Percentiles rank a stretch among this genome's conserved stretches.
Conservation (phyloP, 129 eudicot genomes). For the Artemisia argyi region DNA sequence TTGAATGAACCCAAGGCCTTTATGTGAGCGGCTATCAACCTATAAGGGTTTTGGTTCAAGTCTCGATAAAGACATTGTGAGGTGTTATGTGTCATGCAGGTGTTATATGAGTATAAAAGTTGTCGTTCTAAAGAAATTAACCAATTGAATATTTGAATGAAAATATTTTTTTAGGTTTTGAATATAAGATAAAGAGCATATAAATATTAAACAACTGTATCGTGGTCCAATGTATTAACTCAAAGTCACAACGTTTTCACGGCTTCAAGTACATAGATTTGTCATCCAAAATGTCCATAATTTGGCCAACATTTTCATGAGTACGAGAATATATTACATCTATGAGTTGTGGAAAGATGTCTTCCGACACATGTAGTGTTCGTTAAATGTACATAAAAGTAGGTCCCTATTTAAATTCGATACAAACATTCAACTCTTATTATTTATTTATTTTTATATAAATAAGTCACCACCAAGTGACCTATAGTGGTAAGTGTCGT, state of each 20-base stretch:
- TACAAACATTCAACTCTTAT: not conserved
- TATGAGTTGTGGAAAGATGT: conserved; percentile 34
- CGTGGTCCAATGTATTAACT: conserved; percentile 25
- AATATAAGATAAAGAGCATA: too few relatives aligned
- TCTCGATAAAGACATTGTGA: too few relatives aligned
- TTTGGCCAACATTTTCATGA: conserved; percentile 32
- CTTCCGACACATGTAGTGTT: conserved; percentile 40
- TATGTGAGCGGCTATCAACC: too few relatives aligned
- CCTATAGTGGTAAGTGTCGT: too few relatives aligned
- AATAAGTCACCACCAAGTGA: too few relatives aligned
- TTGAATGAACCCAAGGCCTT: not conserved
- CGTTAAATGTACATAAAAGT: conserved; percentile 23
- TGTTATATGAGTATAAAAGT: too few relatives aligned
- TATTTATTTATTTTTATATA: too few relatives aligned
- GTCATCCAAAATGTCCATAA: conserved; percentile 32
- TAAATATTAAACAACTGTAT: conserved; percentile 24
- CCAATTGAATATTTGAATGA: too few relatives aligned
- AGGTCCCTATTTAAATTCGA: conserved; percentile 17
- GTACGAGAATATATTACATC: conserved; percentile 37
- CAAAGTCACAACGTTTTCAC: conserved; percentile 17
- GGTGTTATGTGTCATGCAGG: too few relatives aligned
- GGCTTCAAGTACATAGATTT: conserved; percentile 26
- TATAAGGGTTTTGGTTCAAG: too few relatives aligned
- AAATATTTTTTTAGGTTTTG: too few relatives aligned
- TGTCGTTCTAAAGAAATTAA: too few relatives aligned